These are phyloP conservation scores for Uronychia setigera DNA, from an alignment of 73 alveolate genomes.

Conservation along the genomic window DNA sequence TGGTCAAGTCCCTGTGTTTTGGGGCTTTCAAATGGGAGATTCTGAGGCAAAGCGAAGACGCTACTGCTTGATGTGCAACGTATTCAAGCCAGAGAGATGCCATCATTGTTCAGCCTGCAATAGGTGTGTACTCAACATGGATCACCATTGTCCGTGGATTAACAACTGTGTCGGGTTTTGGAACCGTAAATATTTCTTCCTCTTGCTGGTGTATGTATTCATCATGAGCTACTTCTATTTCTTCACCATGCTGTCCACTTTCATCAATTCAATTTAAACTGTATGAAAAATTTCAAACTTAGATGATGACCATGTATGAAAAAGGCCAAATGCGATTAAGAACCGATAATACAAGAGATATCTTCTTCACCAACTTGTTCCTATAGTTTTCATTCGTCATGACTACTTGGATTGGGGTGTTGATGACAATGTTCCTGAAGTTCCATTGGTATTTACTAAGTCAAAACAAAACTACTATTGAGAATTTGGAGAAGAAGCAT, in stretches of 20 bases:
- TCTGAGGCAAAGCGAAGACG: conserved; percentile 87
- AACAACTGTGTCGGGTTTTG: conserved; percentile 95
- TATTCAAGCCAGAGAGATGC: conserved; percentile 95
- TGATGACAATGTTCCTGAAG: conserved; percentile 82
- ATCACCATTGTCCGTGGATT: conserved; percentile 98
- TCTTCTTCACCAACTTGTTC: neutral
- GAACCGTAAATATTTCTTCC: conserved; percentile 91
- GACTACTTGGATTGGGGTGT: conserved; percentile 36
- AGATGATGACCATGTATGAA: neutral
- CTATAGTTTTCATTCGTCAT: neutral
- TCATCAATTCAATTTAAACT: neutral
- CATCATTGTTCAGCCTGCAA: conserved; percentile 98
- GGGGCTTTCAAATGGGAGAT: conserved; percentile 96
- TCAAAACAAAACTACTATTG: conserved; percentile 93
- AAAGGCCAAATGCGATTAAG: neutral
- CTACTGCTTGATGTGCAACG: conserved; percentile 94
- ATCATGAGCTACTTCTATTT: neutral
- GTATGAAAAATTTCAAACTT: neutral
- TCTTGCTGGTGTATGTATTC: conserved; percentile 80
- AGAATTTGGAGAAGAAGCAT: conserved; percentile 85
- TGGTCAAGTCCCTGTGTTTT: conserved; percentile 96
- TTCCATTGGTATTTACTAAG: conserved; percentile 86
- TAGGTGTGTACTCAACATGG: conserved; percentile 97
- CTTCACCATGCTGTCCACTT: neutral
- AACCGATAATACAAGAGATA: neutral